These are phyloP conservation scores for Candida chauliodis DNA, from an alignment of 805 yeast species.

Conservation along the genomic window DNA sequence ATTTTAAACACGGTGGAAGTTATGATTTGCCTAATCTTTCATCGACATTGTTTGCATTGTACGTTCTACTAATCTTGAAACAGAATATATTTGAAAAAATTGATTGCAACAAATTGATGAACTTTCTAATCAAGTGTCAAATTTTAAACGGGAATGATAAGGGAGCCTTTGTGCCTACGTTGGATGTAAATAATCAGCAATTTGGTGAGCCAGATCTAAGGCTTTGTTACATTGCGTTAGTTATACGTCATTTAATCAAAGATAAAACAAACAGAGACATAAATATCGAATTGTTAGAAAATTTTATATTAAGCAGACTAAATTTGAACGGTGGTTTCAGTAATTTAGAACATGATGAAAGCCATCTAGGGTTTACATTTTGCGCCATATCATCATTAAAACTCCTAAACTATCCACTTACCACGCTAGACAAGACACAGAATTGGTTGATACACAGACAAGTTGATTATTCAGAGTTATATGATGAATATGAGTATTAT, in stretches of 20 bases:
- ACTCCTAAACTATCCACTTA: conserved; percentile 29
- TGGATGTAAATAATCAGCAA: conserved; percentile 16
- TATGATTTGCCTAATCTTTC: conserved; percentile 67
- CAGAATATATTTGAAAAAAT: conserved; percentile 33
- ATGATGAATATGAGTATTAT: conserved; percentile 20
- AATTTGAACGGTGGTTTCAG: conserved; percentile 73
- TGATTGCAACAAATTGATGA: conserved; percentile 48
- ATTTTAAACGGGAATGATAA: conserved; percentile 20
- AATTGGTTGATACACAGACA: conserved; percentile 69
- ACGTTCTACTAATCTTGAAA: conserved; percentile 49
- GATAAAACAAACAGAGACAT: conserved; percentile 29
- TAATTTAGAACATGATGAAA: conserved; percentile 48
- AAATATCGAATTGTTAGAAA: conserved; percentile 35
- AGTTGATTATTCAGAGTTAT: conserved; percentile 33
- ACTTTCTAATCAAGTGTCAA: conserved; percentile 61
- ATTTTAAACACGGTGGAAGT: conserved; percentile 31
- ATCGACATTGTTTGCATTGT: conserved; percentile 74
- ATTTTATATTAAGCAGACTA: conserved; percentile 28
- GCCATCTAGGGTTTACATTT: conserved; percentile 84
- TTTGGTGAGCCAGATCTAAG: conserved; percentile 74
- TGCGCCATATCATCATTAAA: conserved; percentile 70
- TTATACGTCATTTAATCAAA: conserved; percentile 53
- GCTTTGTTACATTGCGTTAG: conserved; percentile 68
- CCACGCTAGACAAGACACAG: conserved; percentile 32
- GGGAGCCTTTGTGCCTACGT: conserved; percentile 36